Conservation (phyloP, 306 rosid genomes). For the Glycine tomentella region DNA sequence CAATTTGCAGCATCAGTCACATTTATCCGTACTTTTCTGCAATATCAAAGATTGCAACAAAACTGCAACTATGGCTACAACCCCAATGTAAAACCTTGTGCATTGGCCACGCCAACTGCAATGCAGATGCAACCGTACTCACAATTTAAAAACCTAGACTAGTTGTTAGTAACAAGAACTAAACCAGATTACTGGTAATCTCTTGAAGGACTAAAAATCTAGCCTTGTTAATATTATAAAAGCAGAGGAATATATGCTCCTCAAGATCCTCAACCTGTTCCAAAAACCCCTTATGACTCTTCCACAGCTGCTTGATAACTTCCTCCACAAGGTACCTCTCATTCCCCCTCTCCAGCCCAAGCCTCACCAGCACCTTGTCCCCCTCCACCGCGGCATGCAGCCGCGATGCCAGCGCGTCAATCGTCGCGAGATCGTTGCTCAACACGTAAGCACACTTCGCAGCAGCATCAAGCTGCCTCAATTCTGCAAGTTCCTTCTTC, state of each 20-base stretch:
- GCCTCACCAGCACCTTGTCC: slow-evolving; percentile 55
- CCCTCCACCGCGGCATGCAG: slow-evolving; percentile 56
- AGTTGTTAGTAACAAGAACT: slow-evolving; percentile 14
- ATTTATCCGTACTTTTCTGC: too few relatives aligned
- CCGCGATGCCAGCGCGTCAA: slow-evolving; percentile 58
- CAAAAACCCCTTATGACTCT: slow-evolving; percentile 46
- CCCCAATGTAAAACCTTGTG: neutral
- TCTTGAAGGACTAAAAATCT: slow-evolving; percentile 58
- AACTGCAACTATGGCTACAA: neutral
- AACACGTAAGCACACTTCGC: slow-evolving; percentile 55
- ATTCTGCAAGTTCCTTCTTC: slow-evolving; percentile 41
- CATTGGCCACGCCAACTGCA: neutral
- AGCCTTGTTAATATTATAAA: slow-evolving; percentile 59
- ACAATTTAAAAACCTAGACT: neutral
- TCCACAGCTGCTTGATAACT: slow-evolving; percentile 63
- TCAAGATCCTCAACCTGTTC: slow-evolving; percentile 58
- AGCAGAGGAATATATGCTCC: slow-evolving; percentile 57
- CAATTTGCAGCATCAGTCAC: neutral
- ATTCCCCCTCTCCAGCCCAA: slow-evolving; percentile 59
- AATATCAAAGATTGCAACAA: too few relatives aligned
- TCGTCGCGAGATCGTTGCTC: slow-evolving; percentile 59
- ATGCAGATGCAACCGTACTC: neutral
- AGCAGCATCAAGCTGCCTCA: slow-evolving; percentile 65
- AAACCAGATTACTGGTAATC: slow-evolving; percentile 44
- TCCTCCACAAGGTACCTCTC: slow-evolving; percentile 57